These are phyloP conservation scores for Euphorbia tirucalli DNA, from an alignment of 345 rosid species.

Conservation along the genomic window DNA sequence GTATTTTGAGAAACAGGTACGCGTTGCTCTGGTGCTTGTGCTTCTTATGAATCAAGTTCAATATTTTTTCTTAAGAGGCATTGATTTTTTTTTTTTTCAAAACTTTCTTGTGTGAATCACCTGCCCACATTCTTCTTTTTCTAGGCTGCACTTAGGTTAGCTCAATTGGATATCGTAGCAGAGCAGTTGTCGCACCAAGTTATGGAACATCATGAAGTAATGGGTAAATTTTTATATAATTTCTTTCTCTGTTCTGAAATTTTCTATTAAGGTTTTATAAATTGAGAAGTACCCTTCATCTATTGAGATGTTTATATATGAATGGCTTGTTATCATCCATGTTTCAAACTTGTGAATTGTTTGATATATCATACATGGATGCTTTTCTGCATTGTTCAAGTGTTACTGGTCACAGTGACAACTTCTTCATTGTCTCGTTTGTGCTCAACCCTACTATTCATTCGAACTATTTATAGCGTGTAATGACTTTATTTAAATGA, in stretches of 20 bases:
- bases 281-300: background rate
- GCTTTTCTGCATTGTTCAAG: background rate
- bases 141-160: slow-evolving; percentile 84
- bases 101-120: slow-evolving; percentile 6
- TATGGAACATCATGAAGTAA: slow-evolving; percentile 97
- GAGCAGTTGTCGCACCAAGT: slow-evolving; percentile 77
- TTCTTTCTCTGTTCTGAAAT: background rate
- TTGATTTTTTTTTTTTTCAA: background rate
- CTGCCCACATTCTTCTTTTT: slow-evolving; percentile 24
- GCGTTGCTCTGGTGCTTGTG: background rate
- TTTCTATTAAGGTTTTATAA: background rate
- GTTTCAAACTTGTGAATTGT: background rate
- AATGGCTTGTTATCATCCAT: background rate
- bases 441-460: background rate
- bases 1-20: slow-evolving; percentile 89
- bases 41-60: background rate
- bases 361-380: background rate
- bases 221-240: slow-evolving; percentile 58
- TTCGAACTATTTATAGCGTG: background rate
- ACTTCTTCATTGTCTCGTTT: background rate
- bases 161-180: slow-evolving; percentile 81
- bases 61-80: background rate
- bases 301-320: background rate
- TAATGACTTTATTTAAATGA: background rate
- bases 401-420: background rate